These are phyloP conservation scores for Capronia coronata DNA, from an alignment of 2,329 filamentous ascomycete genomes.

Conservation along the genomic window DNA sequence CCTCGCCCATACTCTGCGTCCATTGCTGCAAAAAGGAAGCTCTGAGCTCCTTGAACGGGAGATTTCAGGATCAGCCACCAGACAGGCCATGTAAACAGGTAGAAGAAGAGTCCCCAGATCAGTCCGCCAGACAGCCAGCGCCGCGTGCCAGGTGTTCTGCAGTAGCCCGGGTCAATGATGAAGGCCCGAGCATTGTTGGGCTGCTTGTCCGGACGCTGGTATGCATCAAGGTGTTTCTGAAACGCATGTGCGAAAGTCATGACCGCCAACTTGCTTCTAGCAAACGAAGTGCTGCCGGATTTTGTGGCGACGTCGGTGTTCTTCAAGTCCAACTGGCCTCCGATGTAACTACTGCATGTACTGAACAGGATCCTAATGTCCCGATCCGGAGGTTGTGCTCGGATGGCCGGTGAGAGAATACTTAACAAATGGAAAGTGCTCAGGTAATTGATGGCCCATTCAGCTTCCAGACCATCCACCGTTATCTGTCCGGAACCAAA, in stretches of 20 bases:
- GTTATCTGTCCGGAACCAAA: slow-evolving; percentile 58
- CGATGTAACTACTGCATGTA: slow-evolving; percentile 83
- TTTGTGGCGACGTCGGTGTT: slow-evolving; percentile 24
- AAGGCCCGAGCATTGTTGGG: slow-evolving; percentile 78
- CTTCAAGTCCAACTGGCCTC: slow-evolving; percentile 56
- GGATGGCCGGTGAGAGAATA: slow-evolving; percentile 82
- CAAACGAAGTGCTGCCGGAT: slow-evolving; percentile 37
- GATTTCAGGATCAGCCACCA: slow-evolving; percentile 89
- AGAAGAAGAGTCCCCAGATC: slow-evolving; percentile 69
- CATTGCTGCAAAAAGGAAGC: slow-evolving; percentile 78
- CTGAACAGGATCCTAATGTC: slow-evolving; percentile 84
- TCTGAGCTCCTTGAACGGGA: slow-evolving; percentile 74
- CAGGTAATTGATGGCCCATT: slow-evolving; percentile 92
- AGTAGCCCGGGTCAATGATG: slow-evolving; percentile 78
- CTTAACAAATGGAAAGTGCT: slow-evolving; percentile 92
- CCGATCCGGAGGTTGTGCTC: slow-evolving; percentile 85
- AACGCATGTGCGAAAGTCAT: slow-evolving; percentile 86
- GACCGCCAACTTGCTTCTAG: slow-evolving; percentile 65
- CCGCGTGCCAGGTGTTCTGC: slow-evolving; percentile 78
- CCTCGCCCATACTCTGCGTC: slow-evolving; percentile 63
- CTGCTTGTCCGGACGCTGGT: slow-evolving; percentile 73
- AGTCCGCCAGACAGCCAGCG: slow-evolving; percentile 82
- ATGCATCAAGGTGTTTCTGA: slow-evolving; percentile 82
- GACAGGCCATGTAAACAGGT: slow-evolving; percentile 69
- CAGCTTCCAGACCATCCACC: slow-evolving; percentile 73